phyloP scores from a whole-genome alignment of 1,284 basidiomycete species.

The Boletus mariae region DNA sequence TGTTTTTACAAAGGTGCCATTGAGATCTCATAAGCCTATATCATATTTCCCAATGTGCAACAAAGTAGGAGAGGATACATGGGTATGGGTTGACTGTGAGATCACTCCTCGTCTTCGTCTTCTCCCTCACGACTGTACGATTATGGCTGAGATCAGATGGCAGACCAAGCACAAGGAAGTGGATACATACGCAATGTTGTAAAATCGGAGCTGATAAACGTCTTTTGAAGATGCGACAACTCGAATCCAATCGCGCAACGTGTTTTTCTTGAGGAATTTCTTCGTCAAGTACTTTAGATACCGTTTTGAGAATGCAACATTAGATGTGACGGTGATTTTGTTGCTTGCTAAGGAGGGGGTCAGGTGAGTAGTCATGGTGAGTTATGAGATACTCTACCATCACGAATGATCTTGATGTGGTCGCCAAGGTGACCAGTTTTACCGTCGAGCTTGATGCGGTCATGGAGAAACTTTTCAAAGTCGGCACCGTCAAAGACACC shows the following conservation, averaged over 20 bases:
- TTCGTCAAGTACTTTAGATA: slow-evolving; percentile 94
- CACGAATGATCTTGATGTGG: slow-evolving; percentile 74
- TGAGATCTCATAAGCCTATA: neutral
- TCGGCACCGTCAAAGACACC: slow-evolving; percentile 89
- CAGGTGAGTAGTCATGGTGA: neutral
- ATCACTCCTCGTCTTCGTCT: slow-evolving; percentile 53
- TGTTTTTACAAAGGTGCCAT: neutral
- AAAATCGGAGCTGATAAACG: slow-evolving; percentile 88
- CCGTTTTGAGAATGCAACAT: slow-evolving; percentile 86
- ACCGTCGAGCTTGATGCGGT: slow-evolving; percentile 85
- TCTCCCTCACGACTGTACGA: slow-evolving; percentile 40
- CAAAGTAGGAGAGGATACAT: slow-evolving; percentile 1
- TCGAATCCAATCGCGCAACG: slow-evolving; percentile 82
- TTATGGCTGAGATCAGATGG: slow-evolving; percentile 7
- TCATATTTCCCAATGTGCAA: slow-evolving; percentile 7
- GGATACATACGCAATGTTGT: slow-evolving; percentile 82
- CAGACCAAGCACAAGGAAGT: neutral
- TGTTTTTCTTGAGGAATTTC: slow-evolving; percentile 93
- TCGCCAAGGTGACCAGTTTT: slow-evolving; percentile 88
- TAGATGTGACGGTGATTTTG: slow-evolving; percentile 79
- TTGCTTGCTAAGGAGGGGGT: slow-evolving; percentile 48
- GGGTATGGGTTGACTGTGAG: neutral
- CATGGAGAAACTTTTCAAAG: slow-evolving; percentile 92
- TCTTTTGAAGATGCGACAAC: slow-evolving; percentile 90
- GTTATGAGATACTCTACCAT: slow-evolving; percentile 52